phyloP scores from a whole-genome alignment of 768 basidiomycete genomes.

The Boletellus ananas region DNA sequence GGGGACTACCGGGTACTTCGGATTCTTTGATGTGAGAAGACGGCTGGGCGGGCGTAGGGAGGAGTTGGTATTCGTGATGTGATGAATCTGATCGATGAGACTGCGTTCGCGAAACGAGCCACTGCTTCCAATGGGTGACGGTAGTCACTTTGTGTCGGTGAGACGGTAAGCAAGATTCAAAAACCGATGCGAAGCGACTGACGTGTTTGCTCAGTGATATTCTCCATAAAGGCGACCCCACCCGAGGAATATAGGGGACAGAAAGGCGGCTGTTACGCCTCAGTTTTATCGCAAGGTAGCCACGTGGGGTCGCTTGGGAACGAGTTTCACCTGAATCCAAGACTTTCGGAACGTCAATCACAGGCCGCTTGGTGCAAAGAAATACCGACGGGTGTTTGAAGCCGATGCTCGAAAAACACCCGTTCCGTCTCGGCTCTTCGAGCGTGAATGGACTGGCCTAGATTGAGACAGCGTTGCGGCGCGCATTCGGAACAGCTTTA shows the following conservation, averaged over 20 bases:
- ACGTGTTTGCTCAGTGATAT: constrained; percentile 6
- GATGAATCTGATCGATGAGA: constrained; percentile 10
- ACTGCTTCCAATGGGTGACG: constrained; percentile 14
- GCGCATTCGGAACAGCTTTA: neutral
- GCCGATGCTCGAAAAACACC: too few relatives aligned
- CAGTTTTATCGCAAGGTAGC: neutral
- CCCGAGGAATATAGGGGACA: neutral
- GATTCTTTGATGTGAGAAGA: constrained; percentile 5
- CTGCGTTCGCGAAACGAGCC: constrained; percentile 3
- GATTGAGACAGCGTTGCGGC: neutral
- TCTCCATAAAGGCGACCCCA: constrained; percentile 6
- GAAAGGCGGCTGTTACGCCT: neutral
- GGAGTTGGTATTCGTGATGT: constrained; percentile 24
- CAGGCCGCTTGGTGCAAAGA: too few relatives aligned
- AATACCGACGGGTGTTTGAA: too few relatives aligned
- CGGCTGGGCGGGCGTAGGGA: constrained; percentile 4
- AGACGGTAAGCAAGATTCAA: neutral
- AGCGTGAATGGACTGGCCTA: neutral
- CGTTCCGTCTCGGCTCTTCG: too few relatives aligned
- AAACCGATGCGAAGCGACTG: neutral
- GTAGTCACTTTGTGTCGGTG: constrained; percentile 2
- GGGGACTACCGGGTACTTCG: constrained; percentile 2
- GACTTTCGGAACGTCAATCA: too few relatives aligned
- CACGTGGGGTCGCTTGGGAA: too few relatives aligned
- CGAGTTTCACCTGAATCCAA: too few relatives aligned